These are phyloP conservation scores for Cladosporium sp. DNA, from an alignment of 2,329 filamentous ascomycete species.

Conservation along the genomic window DNA sequence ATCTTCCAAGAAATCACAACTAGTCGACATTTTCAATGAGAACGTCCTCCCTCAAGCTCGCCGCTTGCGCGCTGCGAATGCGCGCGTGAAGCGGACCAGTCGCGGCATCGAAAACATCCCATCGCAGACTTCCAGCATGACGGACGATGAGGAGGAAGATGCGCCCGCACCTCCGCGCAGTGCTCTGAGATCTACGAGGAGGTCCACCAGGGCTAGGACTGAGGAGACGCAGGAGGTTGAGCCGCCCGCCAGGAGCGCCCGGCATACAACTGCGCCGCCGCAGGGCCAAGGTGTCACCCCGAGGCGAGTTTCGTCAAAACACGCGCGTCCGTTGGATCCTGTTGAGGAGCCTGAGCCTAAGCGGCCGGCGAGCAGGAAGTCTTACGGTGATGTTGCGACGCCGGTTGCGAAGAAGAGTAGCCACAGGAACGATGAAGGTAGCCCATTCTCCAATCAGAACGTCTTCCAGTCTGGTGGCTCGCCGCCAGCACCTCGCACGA, in stretches of 20 bases:
- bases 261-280: conserved; percentile 32
- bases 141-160: conserved; percentile 49
- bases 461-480: conserved; percentile 65
- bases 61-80: conserved; percentile 69
- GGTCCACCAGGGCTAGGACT: conserved; percentile 29
- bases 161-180: conserved; percentile 36
- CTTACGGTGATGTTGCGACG: conserved; percentile 22
- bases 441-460: conserved; percentile 82
- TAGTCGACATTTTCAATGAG: conserved; percentile 78
- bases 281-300: conserved; percentile 23
- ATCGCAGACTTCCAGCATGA: conserved; percentile 61
- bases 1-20: conserved; percentile 84
- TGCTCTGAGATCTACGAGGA: conserved; percentile 16
- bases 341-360: conserved; percentile 46
- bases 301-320: conserved; percentile 40
- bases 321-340: conserved; percentile 36
- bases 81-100: conserved; percentile 79
- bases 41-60: conserved; percentile 74
- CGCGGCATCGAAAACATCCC: conserved; percentile 72
- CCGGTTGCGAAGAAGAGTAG: conserved; percentile 27
- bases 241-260: conserved; percentile 25
- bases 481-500: conserved; percentile 48
- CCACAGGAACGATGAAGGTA: conserved; percentile 38
- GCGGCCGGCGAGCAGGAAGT: conserved; percentile 22
- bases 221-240: conserved; percentile 36